A percentile compares a stretch with the other conserved stretches of the same genome.
Conservation (phyloP, 768 basidiomycete species). For the Scleroderma bovista region DNA sequence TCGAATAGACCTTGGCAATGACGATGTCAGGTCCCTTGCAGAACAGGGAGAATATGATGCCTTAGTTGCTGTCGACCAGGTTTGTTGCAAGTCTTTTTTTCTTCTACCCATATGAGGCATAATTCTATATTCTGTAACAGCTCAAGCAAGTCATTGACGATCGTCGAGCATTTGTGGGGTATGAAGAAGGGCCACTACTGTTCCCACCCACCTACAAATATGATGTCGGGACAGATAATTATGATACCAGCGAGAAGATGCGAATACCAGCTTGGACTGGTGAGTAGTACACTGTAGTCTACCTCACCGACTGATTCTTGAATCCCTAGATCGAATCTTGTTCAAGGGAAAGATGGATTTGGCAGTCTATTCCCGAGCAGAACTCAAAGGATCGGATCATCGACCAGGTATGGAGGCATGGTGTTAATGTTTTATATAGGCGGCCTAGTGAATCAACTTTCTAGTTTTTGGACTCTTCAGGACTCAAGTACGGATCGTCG, state of each 20-base stretch:
- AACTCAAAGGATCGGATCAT: slow-evolving; percentile 91
- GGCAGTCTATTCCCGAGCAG: slow-evolving; percentile 75
- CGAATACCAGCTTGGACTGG: slow-evolving; percentile 98
- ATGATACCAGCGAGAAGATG: slow-evolving; percentile 95
- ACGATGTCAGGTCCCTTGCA: slow-evolving; percentile 65
- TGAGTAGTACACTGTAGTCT: slow-evolving; percentile 27
- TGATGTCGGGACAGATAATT: slow-evolving; percentile 72
- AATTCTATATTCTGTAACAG: slow-evolving; percentile 33
- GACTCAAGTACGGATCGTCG: slow-evolving; percentile 72
- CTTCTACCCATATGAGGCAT: neutral
- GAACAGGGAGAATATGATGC: slow-evolving; percentile 61
- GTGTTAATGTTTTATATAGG: neutral
- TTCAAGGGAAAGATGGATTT: slow-evolving; percentile 79
- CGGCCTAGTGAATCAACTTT: neutral
- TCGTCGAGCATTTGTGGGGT: slow-evolving; percentile 74
- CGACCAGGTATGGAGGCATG: slow-evolving; percentile 67
- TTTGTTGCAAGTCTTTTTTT: slow-evolving; percentile 27
- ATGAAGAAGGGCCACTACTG: slow-evolving; percentile 83
- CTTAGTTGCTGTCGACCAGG: slow-evolving; percentile 83
- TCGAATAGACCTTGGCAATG: slow-evolving; percentile 83
- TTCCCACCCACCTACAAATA: slow-evolving; percentile 97
- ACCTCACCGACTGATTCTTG: slow-evolving; percentile 7
- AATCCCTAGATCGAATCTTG: slow-evolving; percentile 78
- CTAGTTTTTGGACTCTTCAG: slow-evolving; percentile 83
- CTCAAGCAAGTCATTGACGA: slow-evolving; percentile 66